Conservation (phyloP, 2,329 filamentous ascomycete genomes). For the Trichoderma guizhouense region DNA sequence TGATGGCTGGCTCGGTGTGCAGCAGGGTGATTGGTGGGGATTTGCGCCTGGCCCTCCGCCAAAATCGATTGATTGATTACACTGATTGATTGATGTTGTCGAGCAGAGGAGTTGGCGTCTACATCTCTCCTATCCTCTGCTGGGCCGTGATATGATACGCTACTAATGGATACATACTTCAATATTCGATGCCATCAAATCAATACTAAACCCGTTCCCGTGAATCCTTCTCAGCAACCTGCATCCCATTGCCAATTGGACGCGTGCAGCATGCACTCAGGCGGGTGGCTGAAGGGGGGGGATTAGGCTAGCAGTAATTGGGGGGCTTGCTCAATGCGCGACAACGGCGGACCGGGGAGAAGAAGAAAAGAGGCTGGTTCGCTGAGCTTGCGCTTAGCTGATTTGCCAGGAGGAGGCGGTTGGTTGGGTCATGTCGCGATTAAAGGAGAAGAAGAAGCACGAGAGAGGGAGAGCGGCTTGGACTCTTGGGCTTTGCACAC, state of each 20-base stretch:
- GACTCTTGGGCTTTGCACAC: background rate
- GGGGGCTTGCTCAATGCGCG: constrained; percentile 17
- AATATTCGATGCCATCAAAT: background rate
- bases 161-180: background rate
- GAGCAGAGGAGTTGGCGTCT: background rate
- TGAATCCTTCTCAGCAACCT: background rate
- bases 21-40: constrained; percentile 16
- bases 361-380: constrained; percentile 1
- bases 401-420: background rate
- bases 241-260: background rate
- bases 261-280: background rate
- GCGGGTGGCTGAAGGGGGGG: constrained; percentile 12
- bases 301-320: constrained; percentile 11
- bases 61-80: background rate
- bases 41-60: background rate
- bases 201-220: background rate
- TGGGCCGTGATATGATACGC: background rate
- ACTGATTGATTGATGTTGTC: background rate
- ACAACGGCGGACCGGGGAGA: constrained; percentile 15
- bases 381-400: background rate
- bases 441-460: background rate
- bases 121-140: background rate
- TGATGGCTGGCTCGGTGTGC: constrained; percentile 16
- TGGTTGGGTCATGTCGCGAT: background rate
- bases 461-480: background rate